Evolutionary conservation across 306 rosid species (phyloP).

Genomic region (Prunus davidiana): DNA sequence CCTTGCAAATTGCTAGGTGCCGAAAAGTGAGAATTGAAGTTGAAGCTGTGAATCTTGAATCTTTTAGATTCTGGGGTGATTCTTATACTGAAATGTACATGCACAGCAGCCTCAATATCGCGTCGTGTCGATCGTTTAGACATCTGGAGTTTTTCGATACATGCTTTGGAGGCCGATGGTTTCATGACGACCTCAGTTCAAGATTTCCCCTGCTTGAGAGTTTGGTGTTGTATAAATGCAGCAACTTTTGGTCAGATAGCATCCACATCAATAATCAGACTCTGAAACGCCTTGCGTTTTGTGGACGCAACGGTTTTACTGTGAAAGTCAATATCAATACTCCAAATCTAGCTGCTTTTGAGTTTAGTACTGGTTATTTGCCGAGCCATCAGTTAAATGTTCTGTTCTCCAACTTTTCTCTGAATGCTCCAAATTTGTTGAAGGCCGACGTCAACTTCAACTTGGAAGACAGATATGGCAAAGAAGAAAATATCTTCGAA

Average conservation of each 20-base stretch:
- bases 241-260: not conserved
- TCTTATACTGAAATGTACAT: not conserved
- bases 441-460: not conserved
- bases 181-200: not conserved
- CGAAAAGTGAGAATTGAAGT: not conserved
- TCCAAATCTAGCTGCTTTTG: slow-evolving; percentile 5
- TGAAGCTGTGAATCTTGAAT: slow-evolving; percentile 16
- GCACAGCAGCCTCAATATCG: not conserved
- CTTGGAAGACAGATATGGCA: too few relatives aligned
- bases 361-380: not conserved
- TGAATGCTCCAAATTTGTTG: not conserved
- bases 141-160: not conserved
- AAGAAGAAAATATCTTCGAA: too few relatives aligned
- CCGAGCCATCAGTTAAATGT: too few relatives aligned
- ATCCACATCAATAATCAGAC: not conserved
- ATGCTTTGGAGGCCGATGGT: not conserved
- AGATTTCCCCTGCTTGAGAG: slow-evolving; percentile 10
- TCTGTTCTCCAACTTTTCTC: not conserved
- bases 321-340: not conserved
- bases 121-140: not conserved
- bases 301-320: not conserved
- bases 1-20: not conserved
- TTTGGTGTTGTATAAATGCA: not conserved
- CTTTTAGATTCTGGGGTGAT: not conserved
- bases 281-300: not conserved